Percentiles rank a stretch among this genome's conserved stretches.
Conservation (phyloP, 805 yeast species). For the Candida krabiensis region DNA sequence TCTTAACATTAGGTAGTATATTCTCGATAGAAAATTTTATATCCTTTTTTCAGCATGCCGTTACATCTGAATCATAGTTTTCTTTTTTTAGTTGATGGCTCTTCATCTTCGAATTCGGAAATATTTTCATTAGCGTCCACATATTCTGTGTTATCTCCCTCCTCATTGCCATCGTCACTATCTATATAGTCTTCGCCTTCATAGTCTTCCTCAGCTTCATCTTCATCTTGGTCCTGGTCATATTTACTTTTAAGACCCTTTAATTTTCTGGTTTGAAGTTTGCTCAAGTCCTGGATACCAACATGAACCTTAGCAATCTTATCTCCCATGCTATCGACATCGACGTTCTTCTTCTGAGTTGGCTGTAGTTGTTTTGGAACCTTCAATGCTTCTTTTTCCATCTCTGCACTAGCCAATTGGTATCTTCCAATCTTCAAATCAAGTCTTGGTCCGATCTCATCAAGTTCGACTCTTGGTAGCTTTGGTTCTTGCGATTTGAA, state of each 20-base stretch:
- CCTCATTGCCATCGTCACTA: constrained; percentile 14
- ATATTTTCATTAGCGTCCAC: constrained; percentile 28
- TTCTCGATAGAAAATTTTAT: too few relatives aligned
- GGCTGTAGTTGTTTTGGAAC: constrained; percentile 80
- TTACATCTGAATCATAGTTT: constrained; percentile 22
- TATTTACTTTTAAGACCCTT: constrained; percentile 89
- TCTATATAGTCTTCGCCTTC: constrained; percentile 31
- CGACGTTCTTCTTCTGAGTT: constrained; percentile 84
- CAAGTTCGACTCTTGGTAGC: constrained; percentile 90
- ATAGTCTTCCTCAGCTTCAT: constrained; percentile 54
- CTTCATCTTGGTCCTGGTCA: constrained; percentile 64
- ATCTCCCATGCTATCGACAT: constrained; percentile 89
- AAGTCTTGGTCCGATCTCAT: constrained; percentile 93
- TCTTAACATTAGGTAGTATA: too few relatives aligned
- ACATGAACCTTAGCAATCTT: constrained; percentile 95
- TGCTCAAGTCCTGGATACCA: constrained; percentile 89
- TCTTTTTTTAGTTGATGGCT: constrained; percentile 28
- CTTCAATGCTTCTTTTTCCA: constrained; percentile 85
- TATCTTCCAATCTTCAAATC: constrained; percentile 91
- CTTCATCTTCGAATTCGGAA: constrained; percentile 15
- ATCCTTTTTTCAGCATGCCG: too few relatives aligned
- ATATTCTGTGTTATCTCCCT: constrained; percentile 23
- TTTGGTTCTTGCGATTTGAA: constrained; percentile 76
- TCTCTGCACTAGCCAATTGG: constrained; percentile 77
- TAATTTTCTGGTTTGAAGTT: constrained; percentile 96